Evolutionary conservation across 768 basidiomycete genomes (phyloP), one percentile per base, ranked within the genome.

Genomic region (Suillus decipiens): DNA sequence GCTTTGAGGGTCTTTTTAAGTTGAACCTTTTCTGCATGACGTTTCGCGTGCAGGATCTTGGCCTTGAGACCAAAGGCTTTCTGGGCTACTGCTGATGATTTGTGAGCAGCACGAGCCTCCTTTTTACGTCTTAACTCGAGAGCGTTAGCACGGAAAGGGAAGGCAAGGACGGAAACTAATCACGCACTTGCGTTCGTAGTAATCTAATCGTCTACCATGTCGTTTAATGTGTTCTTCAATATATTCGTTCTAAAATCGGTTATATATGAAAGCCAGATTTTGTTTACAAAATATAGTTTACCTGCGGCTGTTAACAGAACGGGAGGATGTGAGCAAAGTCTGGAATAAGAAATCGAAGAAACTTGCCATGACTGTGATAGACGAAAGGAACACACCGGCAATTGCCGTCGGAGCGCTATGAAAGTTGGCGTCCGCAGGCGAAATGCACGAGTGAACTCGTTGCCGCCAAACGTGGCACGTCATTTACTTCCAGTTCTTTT

Each of bases 1-100:
- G 95, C 95, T 76, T 97, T 98, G 77, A 99, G 90, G n/a, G 95
- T 96, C 83, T 99, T 99, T 79, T 95, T 96, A 80, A 99, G 90
- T 72, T 95, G 94, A 51, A 99, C 94, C 80, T 99, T 99, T 79
- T 99, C 93, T 36, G 93, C 88, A 79, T 99, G 94, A 64, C 96
- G 90, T 76, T 90, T 96, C 42, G 94, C 93, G 72, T 99, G 97
- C 9, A 98, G 88, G n/a, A 99, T 82, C 78, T 99, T 99, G 67
- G 95, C 97, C 79, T 96, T 98, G 68, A 97, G 81, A 76, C 97
- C 97, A 71, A 97, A 96, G 39, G 93, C 86, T 74, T 95, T 95
- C 78, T 99, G 96, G 17, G 96, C 93, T 59, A 86, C 78, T 19
- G 89, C 87, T 45, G 97, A 99, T 19, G 88, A 79, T 66, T 83